Conservation (phyloP, 148 eudicot genomes). For the Rhododendron simsii region DNA sequence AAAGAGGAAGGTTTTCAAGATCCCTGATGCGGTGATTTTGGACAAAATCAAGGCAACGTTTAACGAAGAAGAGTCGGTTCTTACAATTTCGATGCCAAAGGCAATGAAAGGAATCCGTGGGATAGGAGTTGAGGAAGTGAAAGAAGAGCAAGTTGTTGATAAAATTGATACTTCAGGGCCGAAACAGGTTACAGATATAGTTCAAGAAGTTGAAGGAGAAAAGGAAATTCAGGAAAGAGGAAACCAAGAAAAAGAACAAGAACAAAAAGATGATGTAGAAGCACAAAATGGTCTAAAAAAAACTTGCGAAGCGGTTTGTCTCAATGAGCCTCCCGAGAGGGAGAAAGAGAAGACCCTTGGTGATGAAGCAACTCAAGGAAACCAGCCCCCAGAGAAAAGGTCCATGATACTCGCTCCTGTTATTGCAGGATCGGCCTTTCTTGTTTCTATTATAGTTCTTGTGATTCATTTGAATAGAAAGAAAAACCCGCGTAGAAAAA, state of each 20-base stretch:
- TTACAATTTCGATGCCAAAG: constrained; percentile 71
- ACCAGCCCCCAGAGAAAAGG: constrained; percentile 8
- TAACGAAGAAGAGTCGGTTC: constrained; percentile 38
- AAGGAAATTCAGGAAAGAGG: background rate
- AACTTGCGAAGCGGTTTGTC: background rate
- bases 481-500: constrained; percentile 17
- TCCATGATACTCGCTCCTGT: constrained; percentile 34
- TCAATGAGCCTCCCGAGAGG: background rate
- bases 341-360: background rate
- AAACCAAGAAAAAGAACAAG: background rate
- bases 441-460: constrained; percentile 45
- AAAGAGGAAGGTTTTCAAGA: constrained; percentile 45
- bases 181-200: background rate
- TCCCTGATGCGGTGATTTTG: constrained; percentile 55
- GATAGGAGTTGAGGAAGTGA: constrained; percentile 38
- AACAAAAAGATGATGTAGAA: background rate
- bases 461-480: constrained; percentile 33
- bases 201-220: background rate
- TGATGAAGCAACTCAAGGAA: background rate
- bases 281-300: background rate
- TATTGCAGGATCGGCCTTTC: constrained; percentile 53
- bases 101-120: constrained; percentile 45
- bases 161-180: background rate
- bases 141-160: constrained; percentile 5
- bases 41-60: constrained; percentile 58